Conservation (phyloP, 306 rosid species). For the Styphnolobium japonicum region DNA sequence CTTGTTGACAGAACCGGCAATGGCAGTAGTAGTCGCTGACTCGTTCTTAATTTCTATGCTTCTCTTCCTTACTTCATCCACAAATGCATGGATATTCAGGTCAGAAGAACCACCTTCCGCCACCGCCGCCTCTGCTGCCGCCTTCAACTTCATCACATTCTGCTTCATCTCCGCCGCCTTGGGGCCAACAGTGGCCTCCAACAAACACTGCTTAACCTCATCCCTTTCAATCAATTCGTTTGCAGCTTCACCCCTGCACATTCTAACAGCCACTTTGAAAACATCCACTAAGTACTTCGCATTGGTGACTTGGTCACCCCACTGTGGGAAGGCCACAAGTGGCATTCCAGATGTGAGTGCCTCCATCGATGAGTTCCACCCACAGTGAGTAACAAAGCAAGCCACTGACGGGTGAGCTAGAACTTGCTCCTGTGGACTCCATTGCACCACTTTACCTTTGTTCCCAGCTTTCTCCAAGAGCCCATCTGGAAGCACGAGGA, state of each 20-base stretch:
- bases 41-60: neutral
- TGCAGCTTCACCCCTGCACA: constrained; percentile 39
- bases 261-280: constrained; percentile 32
- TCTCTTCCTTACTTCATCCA: constrained; percentile 32
- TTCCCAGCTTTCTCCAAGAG: constrained; percentile 36
- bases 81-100: constrained; percentile 38
- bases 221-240: constrained; percentile 30
- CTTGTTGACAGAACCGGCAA: neutral
- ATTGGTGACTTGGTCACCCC: constrained; percentile 64
- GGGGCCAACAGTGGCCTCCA: constrained; percentile 41
- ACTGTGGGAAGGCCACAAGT: constrained; percentile 43
- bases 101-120: constrained; percentile 50
- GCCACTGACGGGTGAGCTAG: constrained; percentile 39
- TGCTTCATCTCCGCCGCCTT: constrained; percentile 24
- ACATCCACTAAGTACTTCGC: constrained; percentile 43
- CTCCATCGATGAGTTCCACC: constrained; percentile 62
- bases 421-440: constrained; percentile 53
- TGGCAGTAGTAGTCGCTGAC: neutral
- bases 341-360: constrained; percentile 49
- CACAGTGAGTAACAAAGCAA: constrained; percentile 62
- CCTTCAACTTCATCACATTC: constrained; percentile 41
- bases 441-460: constrained; percentile 40
- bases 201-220: constrained; percentile 36
- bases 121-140: constrained; percentile 28
- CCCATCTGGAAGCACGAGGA: constrained; percentile 24